phyloP scores from a whole-genome alignment of 75 land plant species.

The Pinus tabuliformis region DNA sequence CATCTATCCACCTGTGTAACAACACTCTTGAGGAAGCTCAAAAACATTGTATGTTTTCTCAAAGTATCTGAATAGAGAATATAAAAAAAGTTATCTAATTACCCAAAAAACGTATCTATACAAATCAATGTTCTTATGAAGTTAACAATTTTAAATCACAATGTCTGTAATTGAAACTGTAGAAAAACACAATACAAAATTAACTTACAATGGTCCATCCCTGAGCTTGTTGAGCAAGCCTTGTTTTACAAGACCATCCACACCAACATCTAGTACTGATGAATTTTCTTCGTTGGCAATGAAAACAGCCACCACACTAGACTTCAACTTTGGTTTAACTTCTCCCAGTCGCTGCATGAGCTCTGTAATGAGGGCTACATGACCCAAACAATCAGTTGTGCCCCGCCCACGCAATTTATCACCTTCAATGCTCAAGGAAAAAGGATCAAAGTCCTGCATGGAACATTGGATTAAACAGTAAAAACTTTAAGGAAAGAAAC shows the following conservation, averaged over 20 bases:
- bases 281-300: slow-evolving; percentile 95
- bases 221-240: slow-evolving; percentile 80
- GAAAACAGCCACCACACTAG: slow-evolving; percentile 86
- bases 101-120: neutral
- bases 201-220: slow-evolving; percentile 84
- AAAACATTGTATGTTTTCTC: neutral
- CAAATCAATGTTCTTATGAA: neutral
- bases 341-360: slow-evolving; percentile 74
- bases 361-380: slow-evolving; percentile 89
- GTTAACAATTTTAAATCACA: neutral
- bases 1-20: no score
- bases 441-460: slow-evolving; percentile 89
- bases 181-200: neutral
- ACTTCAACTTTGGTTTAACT: slow-evolving; percentile 60
- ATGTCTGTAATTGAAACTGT: neutral
- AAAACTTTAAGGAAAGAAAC: no score
- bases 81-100: no score
- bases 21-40: neutral
- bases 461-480: neutral
- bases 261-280: slow-evolving; percentile 67
- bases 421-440: slow-evolving; percentile 82
- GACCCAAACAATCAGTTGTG: slow-evolving; percentile 94
- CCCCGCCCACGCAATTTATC: slow-evolving; percentile 85
- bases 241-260: slow-evolving; percentile 82
- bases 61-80: no score